phyloP scores from a whole-genome alignment of 352 stramenopile genomes.

The Globisporangium polare region DNA sequence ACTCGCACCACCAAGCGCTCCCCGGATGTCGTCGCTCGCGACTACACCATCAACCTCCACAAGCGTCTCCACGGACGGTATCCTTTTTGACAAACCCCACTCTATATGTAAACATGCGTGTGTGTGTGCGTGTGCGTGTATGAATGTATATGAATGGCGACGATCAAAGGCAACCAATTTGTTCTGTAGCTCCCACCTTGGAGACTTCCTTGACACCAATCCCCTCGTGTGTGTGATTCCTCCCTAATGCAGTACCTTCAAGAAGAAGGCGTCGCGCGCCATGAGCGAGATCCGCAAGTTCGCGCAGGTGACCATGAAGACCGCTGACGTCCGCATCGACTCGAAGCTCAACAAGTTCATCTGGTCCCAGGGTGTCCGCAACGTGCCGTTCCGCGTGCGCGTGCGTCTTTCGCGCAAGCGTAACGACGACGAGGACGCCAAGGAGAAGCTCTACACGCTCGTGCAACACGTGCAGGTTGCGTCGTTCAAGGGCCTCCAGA shows the following conservation, averaged over 20 bases:
- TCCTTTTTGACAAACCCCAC: constrained; percentile 60
- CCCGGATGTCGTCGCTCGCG: constrained; percentile 94
- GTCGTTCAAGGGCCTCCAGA: constrained; percentile 96
- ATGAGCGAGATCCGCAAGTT: constrained; percentile 98
- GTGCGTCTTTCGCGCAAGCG: constrained; percentile 97
- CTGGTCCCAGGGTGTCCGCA: constrained; percentile 97
- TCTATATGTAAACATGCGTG: constrained; percentile 3
- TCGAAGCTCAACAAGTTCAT: constrained; percentile 97
- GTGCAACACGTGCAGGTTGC: constrained; percentile 96
- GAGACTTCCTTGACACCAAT: constrained; percentile 79
- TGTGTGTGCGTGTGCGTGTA: constrained; percentile 10
- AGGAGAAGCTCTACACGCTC: constrained; percentile 99
- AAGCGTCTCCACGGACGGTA: constrained; percentile 94
- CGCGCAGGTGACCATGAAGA: constrained; percentile 96
- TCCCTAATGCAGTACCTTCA: constrained; percentile 85
- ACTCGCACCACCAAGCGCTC: constrained; percentile 82
- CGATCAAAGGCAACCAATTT: constrained; percentile 16
- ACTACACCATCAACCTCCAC: constrained; percentile 99
- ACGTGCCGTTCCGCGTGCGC: constrained; percentile 96
- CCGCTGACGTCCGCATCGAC: constrained; percentile 95
- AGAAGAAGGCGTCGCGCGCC: constrained; percentile 96
- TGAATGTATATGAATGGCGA: constrained; percentile 6
- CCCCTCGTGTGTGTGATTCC: constrained; percentile 18
- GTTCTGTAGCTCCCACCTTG: constrained; percentile 81
- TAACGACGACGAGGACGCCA: constrained; percentile 99